A percentile compares a stretch with the other conserved stretches of the same genome.
phyloP scores from a whole-genome alignment of 1,284 basidiomycete species.

The Puccinia triticina region DNA sequence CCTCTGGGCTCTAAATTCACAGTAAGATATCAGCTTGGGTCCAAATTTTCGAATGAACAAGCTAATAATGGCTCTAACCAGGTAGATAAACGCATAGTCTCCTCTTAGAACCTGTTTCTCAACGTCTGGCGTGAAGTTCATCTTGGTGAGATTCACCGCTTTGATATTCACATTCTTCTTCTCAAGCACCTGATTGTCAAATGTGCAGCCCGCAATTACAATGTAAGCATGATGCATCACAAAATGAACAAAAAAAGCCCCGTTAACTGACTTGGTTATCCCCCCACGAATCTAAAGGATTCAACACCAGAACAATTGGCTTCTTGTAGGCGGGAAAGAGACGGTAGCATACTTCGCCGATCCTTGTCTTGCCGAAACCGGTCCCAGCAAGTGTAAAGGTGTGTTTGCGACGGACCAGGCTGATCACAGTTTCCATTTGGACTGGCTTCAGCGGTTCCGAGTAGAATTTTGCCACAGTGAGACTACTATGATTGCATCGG shows the following conservation, averaged over 20 bases:
- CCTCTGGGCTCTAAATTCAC: conserved; percentile 5
- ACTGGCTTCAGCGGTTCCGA: background rate
- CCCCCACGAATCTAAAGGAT: conserved; percentile 16
- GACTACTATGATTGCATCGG: too few species aligned
- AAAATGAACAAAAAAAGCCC: background rate
- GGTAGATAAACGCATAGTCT: background rate
- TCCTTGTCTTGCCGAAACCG: conserved; percentile 14
- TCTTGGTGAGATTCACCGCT: background rate
- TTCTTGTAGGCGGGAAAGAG: background rate
- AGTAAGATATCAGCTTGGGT: background rate
- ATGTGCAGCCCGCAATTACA: too few species aligned
- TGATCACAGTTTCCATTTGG: background rate
- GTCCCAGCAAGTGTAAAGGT: conserved; percentile 20
- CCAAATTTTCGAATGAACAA: background rate
- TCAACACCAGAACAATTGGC: conserved; percentile 8
- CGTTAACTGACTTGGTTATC: conserved; percentile 23
- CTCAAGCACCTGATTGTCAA: background rate
- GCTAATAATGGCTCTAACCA: background rate
- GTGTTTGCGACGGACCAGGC: background rate
- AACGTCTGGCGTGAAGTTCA: too few species aligned
- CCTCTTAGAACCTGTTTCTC: too few species aligned
- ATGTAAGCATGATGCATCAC: background rate
- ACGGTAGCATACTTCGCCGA: conserved; percentile 6
- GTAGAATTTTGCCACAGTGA: conserved; percentile 4
- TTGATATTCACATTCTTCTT: background rate